phyloP scores from a whole-genome alignment of 73 alveolate species.

The Paramecium sonneborni region DNA sequence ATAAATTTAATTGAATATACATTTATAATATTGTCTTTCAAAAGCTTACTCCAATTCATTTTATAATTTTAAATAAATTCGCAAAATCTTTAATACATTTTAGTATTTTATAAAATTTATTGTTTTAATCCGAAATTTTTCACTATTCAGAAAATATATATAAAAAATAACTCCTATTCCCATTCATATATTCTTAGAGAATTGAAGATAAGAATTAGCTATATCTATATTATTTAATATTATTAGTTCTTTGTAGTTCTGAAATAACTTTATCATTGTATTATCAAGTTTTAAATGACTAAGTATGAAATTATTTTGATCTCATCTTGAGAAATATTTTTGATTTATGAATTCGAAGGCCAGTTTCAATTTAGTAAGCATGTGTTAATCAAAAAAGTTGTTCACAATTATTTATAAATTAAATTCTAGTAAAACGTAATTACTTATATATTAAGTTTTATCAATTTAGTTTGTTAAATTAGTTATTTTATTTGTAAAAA shows the following conservation, averaged over 20 bases:
- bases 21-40: constrained; percentile 73
- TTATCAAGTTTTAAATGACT: not conserved
- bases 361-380: not conserved
- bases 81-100: not conserved
- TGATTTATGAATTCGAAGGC: not conserved
- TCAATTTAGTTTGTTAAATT: too few species aligned
- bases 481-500: too few species aligned
- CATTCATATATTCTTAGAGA: not conserved
- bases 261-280: not conserved
- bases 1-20: too few species aligned
- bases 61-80: not conserved
- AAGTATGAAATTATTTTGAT: not conserved
- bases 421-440: not conserved
- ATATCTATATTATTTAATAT: not conserved
- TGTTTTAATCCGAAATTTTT: not conserved
- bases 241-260: not conserved
- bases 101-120: not conserved
- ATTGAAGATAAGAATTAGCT: not conserved
- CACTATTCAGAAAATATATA: not conserved
- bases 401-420: not conserved
- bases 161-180: not conserved
- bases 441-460: too few species aligned
- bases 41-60: constrained; percentile 81
- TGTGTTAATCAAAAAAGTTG: not conserved
- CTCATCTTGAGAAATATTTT: not conserved